Conservation (phyloP, 129 eudicot genomes). For the Artemisia argyi region DNA sequence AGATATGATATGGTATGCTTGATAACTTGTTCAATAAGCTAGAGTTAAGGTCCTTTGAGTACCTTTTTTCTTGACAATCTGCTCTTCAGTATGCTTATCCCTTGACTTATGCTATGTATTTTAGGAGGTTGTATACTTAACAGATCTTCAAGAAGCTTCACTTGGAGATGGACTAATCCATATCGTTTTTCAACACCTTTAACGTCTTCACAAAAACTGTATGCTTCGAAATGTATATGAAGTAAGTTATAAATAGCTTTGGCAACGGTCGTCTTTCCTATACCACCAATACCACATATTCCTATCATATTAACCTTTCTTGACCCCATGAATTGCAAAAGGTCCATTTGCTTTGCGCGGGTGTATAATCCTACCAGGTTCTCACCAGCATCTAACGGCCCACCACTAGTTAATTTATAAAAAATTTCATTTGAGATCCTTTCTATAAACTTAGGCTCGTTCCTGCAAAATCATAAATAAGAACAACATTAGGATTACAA, state of each 20-base stretch:
- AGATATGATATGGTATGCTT: background rate
- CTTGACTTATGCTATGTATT: slow-evolving; percentile 17
- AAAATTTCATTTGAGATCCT: slow-evolving; percentile 35
- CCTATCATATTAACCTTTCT: slow-evolving; percentile 35
- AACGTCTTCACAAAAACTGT: slow-evolving; percentile 34
- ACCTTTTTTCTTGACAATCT: slow-evolving; percentile 31
- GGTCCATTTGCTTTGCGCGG: slow-evolving; percentile 31
- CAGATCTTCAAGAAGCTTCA: slow-evolving; percentile 32
- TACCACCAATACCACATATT: slow-evolving; percentile 43
- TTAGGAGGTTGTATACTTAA: slow-evolving; percentile 5
- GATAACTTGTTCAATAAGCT: too few species aligned
- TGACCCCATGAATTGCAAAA: slow-evolving; percentile 9
- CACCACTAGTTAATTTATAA: slow-evolving; percentile 20
- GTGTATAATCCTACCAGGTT: slow-evolving; percentile 35
- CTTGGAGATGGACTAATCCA: slow-evolving; percentile 32
- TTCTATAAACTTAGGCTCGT: slow-evolving; percentile 33
- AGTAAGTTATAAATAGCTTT: slow-evolving; percentile 32
- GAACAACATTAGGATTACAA: slow-evolving; percentile 6
- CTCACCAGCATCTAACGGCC: slow-evolving; percentile 32
- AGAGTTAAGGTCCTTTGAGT: background rate
- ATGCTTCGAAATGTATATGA: slow-evolving; percentile 27
- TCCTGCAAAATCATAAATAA: slow-evolving; percentile 26
- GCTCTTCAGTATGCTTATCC: slow-evolving; percentile 12
- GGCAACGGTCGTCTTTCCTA: slow-evolving; percentile 43
- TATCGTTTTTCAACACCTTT: slow-evolving; percentile 25